phyloP scores from a whole-genome alignment of 768 basidiomycete species.

The Lactifluus hygrophoroides region DNA sequence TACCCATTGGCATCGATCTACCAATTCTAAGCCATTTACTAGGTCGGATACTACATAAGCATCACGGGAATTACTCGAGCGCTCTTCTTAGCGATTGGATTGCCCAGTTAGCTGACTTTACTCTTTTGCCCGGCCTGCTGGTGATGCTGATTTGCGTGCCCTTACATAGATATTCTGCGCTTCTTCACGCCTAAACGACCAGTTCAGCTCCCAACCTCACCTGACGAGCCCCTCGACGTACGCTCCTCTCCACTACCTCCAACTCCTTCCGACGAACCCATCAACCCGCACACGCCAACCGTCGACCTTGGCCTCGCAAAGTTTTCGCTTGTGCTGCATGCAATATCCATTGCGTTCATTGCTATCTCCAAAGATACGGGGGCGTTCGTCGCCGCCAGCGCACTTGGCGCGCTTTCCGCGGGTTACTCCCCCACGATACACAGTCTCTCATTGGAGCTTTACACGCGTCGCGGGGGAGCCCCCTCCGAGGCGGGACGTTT shows the following conservation, averaged over 20 bases:
- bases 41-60: slow-evolving; percentile 15
- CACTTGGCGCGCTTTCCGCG: slow-evolving; percentile 47
- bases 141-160: background rate
- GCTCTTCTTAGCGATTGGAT: slow-evolving; percentile 5
- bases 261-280: slow-evolving; percentile 5
- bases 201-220: slow-evolving; percentile 24
- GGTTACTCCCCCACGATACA: slow-evolving; percentile 62
- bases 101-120: slow-evolving; percentile 1
- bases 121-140: background rate
- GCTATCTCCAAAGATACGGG: slow-evolving; percentile 37
- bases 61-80: background rate
- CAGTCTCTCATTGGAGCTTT: slow-evolving; percentile 64
- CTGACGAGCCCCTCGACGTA: slow-evolving; percentile 23
- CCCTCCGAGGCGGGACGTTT: slow-evolving; percentile 56
- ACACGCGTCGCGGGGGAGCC: slow-evolving; percentile 39
- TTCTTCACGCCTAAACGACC: slow-evolving; percentile 38
- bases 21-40: background rate
- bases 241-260: background rate
- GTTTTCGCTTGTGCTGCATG: slow-evolving; percentile 37
- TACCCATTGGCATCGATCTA: background rate
- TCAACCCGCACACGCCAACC: slow-evolving; percentile 25
- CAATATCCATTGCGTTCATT: slow-evolving; percentile 36
- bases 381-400: slow-evolving; percentile 43
- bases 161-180: slow-evolving; percentile 44
- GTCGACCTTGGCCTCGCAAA: slow-evolving; percentile 71